A percentile compares a stretch with the other conserved stretches of the same genome.
Evolutionary conservation across 208 protist genomes (phyloP).

Genomic region (Leishmania martiniquensis): DNA sequence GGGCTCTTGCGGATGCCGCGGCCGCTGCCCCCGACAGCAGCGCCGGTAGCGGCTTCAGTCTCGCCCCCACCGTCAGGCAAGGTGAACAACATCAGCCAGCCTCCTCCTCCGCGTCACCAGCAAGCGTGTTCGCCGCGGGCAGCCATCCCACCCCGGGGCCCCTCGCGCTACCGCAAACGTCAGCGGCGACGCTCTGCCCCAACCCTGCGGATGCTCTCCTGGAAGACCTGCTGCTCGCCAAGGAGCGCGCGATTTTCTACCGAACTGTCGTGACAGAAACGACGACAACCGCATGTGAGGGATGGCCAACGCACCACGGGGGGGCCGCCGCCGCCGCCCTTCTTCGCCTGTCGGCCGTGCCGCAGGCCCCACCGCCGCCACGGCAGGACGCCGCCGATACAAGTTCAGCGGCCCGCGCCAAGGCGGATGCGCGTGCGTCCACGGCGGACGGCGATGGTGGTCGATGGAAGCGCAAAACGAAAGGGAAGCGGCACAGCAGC

Average conservation of each 20-base stretch:
- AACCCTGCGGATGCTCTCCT: conserved; percentile 11
- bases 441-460: background rate
- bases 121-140: background rate
- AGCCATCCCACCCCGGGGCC: background rate
- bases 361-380: conserved; percentile 5
- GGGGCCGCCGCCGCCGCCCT: conserved; percentile 20
- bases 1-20: conserved; percentile 12
- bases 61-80: background rate
- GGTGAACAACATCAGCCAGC: background rate
- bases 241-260: conserved; percentile 13
- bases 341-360: background rate
- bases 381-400: conserved; percentile 17
- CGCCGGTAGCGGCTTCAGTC: background rate
- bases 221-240: conserved; percentile 14
- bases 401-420: background rate
- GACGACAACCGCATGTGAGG: background rate
- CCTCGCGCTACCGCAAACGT: background rate
- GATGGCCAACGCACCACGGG: background rate
- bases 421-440: background rate
- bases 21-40: background rate
- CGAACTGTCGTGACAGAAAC: background rate
- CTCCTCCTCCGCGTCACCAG: background rate
- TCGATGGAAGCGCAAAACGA: background rate
- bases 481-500: background rate
- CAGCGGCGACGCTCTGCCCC: background rate